Evolutionary conservation across 2,329 filamentous ascomycete genomes (phyloP).

Genomic region (Neonectria punicea): DNA sequence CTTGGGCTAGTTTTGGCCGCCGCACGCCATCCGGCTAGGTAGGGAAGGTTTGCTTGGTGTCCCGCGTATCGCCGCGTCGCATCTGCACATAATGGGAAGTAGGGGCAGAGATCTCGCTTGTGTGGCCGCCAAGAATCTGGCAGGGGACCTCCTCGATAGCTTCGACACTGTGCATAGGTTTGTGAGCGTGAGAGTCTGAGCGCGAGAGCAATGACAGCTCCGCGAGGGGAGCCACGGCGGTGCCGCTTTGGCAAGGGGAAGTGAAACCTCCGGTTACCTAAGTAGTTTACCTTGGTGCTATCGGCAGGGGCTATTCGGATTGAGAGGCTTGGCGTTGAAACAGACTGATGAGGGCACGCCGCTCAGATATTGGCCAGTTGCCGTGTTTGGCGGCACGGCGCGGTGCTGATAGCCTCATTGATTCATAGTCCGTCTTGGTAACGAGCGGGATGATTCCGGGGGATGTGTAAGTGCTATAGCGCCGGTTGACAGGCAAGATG

Average conservation of each 20-base stretch:
- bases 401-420: constrained; percentile 4
- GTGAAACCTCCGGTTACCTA: not conserved
- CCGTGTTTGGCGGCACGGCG: not conserved
- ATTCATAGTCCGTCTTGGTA: constrained; percentile 1
- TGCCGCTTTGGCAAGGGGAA: not conserved
- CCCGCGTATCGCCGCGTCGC: constrained; percentile 10
- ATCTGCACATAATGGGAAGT: not conserved
- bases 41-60: not conserved
- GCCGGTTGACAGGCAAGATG: constrained; percentile 1
- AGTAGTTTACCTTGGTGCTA: not conserved
- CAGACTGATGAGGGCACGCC: constrained; percentile 1
- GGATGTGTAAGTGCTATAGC: not conserved
- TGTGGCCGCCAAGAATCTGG: constrained; percentile 8
- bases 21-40: constrained; percentile 28
- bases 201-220: not conserved
- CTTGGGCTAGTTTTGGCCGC: constrained; percentile 13
- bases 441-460: not conserved
- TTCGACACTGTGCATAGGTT: not conserved
- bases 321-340: constrained; percentile 18
- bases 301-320: not conserved
- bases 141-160: not conserved
- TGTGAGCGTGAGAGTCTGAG: constrained; percentile 1
- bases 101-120: constrained; percentile 11
- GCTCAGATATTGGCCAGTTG: not conserved
- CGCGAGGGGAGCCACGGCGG: not conserved